A percentile compares a stretch with the other conserved stretches of the same genome.
phyloP scores from a whole-genome alignment of 1,284 basidiomycete genomes.

The Cutaneotrichosporon sp. region DNA sequence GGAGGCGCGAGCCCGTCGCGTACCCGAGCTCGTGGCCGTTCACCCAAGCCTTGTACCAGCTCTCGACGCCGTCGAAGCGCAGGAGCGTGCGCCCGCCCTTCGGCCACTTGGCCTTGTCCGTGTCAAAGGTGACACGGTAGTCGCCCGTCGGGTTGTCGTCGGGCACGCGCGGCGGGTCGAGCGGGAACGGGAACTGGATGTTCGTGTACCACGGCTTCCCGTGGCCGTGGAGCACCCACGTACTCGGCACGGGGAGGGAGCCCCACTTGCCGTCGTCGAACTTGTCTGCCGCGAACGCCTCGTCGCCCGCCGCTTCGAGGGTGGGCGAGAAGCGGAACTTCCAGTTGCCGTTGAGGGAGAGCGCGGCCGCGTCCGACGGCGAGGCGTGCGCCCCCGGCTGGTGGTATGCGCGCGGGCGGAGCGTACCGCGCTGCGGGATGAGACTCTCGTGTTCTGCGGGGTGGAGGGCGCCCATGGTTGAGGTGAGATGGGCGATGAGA shows the following conservation, averaged over 20 bases:
- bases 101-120: slow-evolving; percentile 10
- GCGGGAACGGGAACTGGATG: slow-evolving; percentile 22
- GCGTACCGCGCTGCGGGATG: slow-evolving; percentile 12
- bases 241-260: slow-evolving; percentile 16
- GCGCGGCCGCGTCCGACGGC: slow-evolving; percentile 5
- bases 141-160: slow-evolving; percentile 28
- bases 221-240: slow-evolving; percentile 23
- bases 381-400: not conserved
- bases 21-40: slow-evolving; percentile 28
- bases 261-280: slow-evolving; percentile 17
- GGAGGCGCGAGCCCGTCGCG: slow-evolving; percentile 23
- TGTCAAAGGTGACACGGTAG: slow-evolving; percentile 18
- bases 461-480: slow-evolving; percentile 4
- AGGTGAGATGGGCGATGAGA: slow-evolving; percentile 13
- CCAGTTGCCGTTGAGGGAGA: slow-evolving; percentile 29
- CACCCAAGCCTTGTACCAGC: slow-evolving; percentile 32
- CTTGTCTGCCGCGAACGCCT: slow-evolving; percentile 9
- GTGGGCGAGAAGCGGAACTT: slow-evolving; percentile 25
- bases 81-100: slow-evolving; percentile 16
- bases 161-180: slow-evolving; percentile 22
- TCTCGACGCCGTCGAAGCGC: slow-evolving; percentile 35
- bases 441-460: slow-evolving; percentile 20
- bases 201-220: slow-evolving; percentile 23
- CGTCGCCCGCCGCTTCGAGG: not conserved
- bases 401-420: slow-evolving; percentile 22